These are phyloP conservation scores for Murraya paniculata DNA, from an alignment of 345 rosid genomes.

Conservation along the genomic window DNA sequence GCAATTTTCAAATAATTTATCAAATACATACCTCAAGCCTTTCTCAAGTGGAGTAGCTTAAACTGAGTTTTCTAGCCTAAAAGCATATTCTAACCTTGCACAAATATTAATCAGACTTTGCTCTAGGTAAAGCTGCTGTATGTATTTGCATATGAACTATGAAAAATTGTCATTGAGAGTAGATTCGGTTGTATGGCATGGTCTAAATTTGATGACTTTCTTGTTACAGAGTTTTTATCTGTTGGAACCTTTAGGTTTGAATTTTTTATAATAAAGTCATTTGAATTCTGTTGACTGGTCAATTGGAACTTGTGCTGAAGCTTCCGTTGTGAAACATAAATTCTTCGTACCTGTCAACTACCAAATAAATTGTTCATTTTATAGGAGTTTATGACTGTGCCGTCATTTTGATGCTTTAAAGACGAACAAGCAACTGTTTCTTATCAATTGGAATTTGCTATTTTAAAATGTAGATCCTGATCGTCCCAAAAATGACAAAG, in stretches of 20 bases:
- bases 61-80: not conserved
- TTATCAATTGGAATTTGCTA: constrained; percentile 5
- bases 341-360: not conserved
- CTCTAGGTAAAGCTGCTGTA: not conserved
- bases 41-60: not conserved
- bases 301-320: not conserved
- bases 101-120: not conserved
- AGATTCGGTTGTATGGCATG: not conserved
- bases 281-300: not conserved
- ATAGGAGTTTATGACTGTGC: not conserved
- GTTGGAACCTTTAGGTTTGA: not conserved
- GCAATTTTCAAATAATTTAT: not conserved
- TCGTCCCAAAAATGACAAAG: constrained; percentile 90
- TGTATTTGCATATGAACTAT: not conserved
- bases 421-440: not conserved
- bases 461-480: constrained; percentile 61
- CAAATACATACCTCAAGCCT: not conserved
- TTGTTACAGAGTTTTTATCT: not conserved
- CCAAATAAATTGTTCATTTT: not conserved
- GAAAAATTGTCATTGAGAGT: not conserved
- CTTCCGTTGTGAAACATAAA: not conserved
- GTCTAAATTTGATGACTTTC: not conserved
- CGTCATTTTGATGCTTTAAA: not conserved
- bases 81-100: not conserved
- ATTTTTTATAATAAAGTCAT: not conserved